A percentile compares a stretch with the other conserved stretches of the same genome.
phyloP scores from a whole-genome alignment of 345 rosid genomes.

The Camelina laxa region DNA sequence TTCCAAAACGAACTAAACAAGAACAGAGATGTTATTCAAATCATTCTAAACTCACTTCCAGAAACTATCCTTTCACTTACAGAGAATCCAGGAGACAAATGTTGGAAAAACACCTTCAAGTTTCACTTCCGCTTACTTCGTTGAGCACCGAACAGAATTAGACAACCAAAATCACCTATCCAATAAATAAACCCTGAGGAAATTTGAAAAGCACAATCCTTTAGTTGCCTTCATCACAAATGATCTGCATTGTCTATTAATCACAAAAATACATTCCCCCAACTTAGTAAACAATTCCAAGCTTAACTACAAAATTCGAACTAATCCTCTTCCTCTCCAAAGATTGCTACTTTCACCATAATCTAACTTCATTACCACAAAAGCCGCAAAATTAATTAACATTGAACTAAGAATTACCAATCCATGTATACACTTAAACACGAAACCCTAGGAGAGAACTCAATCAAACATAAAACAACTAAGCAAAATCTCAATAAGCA shows the following conservation, averaged over 20 bases:
- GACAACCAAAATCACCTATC: slow-evolving; percentile 9
- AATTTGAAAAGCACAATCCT: slow-evolving; percentile 8
- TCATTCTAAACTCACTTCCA: slow-evolving; percentile 18
- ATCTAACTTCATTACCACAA: slow-evolving; percentile 32
- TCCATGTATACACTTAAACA: slow-evolving; percentile 2
- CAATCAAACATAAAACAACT: slow-evolving; percentile 30
- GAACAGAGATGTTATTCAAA: background rate
- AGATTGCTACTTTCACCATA: slow-evolving; percentile 28
- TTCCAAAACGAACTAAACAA: slow-evolving; percentile 5
- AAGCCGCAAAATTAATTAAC: background rate
- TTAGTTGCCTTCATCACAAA: slow-evolving; percentile 7
- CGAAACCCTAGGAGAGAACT: slow-evolving; percentile 38
- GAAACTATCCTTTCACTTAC: slow-evolving; percentile 1
- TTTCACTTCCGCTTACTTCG: slow-evolving; percentile 16
- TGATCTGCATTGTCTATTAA: slow-evolving; percentile 22
- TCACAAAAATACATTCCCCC: slow-evolving; percentile 3
- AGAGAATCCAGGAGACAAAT: background rate
- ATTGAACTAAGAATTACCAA: background rate
- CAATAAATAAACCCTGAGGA: slow-evolving; percentile 21
- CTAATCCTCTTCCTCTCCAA: slow-evolving; percentile 26
- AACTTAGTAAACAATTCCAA: slow-evolving; percentile 23
- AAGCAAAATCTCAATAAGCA: slow-evolving; percentile 25
- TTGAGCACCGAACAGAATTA: slow-evolving; percentile 9
- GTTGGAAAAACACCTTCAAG: slow-evolving; percentile 3
- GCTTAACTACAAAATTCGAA: slow-evolving; percentile 26